A percentile compares a stretch with the other conserved stretches of the same genome.
These are phyloP conservation scores for Xylaria multiplex DNA, from an alignment of 2,329 filamentous ascomycete genomes.

Conservation along the genomic window DNA sequence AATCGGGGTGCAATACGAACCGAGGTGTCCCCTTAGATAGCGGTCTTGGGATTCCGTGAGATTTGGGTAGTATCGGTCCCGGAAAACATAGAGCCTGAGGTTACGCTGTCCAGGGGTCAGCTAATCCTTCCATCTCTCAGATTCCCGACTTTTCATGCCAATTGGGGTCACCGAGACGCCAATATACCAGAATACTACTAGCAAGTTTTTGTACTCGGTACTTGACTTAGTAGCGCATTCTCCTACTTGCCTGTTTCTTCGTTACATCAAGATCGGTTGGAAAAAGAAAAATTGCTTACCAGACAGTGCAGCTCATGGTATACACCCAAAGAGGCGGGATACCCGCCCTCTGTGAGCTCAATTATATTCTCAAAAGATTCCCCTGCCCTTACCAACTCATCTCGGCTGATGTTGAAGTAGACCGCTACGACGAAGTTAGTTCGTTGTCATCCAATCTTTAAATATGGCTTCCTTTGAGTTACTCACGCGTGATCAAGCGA, in stretches of 20 bases:
- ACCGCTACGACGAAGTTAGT: constrained; percentile 19
- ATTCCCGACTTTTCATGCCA: background rate
- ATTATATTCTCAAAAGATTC: constrained; percentile 24
- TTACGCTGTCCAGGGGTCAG: constrained; percentile 19
- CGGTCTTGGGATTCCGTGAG: constrained; percentile 27
- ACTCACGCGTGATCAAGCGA: constrained; percentile 27
- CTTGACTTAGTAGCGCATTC: background rate
- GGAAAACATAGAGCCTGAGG: constrained; percentile 32
- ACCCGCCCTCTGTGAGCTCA: constrained; percentile 30
- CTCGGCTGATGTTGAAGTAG: constrained; percentile 31
- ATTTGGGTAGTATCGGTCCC: constrained; percentile 33
- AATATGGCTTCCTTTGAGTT: background rate
- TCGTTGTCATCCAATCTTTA: background rate
- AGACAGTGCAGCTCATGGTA: constrained; percentile 38
- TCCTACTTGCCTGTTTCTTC: background rate
- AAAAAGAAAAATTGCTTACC: constrained; percentile 15
- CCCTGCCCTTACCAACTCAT: constrained; percentile 27
- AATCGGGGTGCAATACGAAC: constrained; percentile 5
- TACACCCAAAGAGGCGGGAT: constrained; percentile 27
- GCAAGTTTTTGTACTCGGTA: too few species aligned
- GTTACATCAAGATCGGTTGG: background rate
- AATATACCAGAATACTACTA: too few species aligned
- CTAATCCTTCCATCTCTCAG: background rate
- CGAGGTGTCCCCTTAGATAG: constrained; percentile 29
- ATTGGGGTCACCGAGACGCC: too few species aligned